A percentile compares a stretch with the other conserved stretches of the same genome.
Evolutionary conservation across 169 alveolate genomes (phyloP).

Genomic region (Plasmodium chabaudi): DNA sequence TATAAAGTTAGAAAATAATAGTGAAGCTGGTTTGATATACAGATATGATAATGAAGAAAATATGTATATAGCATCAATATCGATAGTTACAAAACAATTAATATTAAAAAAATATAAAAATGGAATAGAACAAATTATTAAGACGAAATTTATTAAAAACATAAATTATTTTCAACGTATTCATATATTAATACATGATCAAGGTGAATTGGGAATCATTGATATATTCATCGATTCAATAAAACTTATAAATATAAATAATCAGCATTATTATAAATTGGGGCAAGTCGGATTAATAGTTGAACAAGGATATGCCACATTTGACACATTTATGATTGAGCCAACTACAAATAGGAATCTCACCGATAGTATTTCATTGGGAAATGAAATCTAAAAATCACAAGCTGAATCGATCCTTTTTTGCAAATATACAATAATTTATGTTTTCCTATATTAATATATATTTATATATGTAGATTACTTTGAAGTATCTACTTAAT

Average conservation of each 20-base stretch:
- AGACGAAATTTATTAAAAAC: slow-evolving; percentile 18
- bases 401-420: too few relatives aligned
- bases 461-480: too few relatives aligned
- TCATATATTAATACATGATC: slow-evolving; percentile 43
- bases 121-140: slow-evolving; percentile 28
- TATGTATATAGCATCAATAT: slow-evolving; percentile 57
- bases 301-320: slow-evolving; percentile 43
- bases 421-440: too few relatives aligned
- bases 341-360: neutral
- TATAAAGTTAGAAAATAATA: slow-evolving; percentile 46
- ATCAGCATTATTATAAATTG: slow-evolving; percentile 40
- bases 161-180: slow-evolving; percentile 63
- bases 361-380: too few relatives aligned
- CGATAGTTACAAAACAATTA: slow-evolving; percentile 26
- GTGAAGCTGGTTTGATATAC: slow-evolving; percentile 60
- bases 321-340: slow-evolving; percentile 50
- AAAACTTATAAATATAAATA: slow-evolving; percentile 25
- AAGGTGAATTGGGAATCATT: slow-evolving; percentile 48
- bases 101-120: slow-evolving; percentile 45
- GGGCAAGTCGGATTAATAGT: slow-evolving; percentile 38
- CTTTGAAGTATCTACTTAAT: too few relatives aligned
- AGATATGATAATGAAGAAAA: slow-evolving; percentile 59
- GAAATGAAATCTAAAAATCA: too few relatives aligned
- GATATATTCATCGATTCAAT: slow-evolving; percentile 17
- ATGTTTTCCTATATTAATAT: too few relatives aligned